Conservation (phyloP, 2,329 filamentous ascomycete species). For the Aspergillus ibericus region DNA sequence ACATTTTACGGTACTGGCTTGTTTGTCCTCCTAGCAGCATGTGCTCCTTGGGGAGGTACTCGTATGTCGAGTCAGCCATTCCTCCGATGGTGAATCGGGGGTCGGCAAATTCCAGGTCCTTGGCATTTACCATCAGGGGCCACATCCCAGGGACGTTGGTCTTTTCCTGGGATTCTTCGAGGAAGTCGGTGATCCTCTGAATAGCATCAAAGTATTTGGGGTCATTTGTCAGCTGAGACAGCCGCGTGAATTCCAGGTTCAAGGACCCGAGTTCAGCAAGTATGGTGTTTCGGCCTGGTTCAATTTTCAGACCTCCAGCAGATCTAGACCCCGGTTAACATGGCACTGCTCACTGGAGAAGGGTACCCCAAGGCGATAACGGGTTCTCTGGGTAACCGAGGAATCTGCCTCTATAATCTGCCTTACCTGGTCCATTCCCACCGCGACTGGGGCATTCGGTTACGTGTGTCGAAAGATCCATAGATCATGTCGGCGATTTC, state of each 20-base stretch:
- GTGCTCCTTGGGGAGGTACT: slow-evolving; percentile 53
- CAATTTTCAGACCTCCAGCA: slow-evolving; percentile 29
- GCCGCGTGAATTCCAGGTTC: slow-evolving; percentile 84
- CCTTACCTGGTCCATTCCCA: slow-evolving; percentile 71
- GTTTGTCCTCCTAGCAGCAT: slow-evolving; percentile 45
- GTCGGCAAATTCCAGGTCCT: slow-evolving; percentile 31
- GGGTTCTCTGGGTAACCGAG: not conserved
- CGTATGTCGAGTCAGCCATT: slow-evolving; percentile 51
- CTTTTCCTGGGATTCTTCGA: slow-evolving; percentile 70
- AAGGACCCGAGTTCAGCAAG: slow-evolving; percentile 74
- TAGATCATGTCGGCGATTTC: slow-evolving; percentile 80
- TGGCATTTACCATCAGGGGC: slow-evolving; percentile 69
- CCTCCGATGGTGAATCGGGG: slow-evolving; percentile 45
- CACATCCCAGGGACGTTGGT: slow-evolving; percentile 77
- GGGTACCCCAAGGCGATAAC: not conserved
- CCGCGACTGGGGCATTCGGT: slow-evolving; percentile 83
- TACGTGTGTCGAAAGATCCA: slow-evolving; percentile 84
- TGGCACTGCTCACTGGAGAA: not conserved
- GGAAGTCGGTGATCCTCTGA: slow-evolving; percentile 75
- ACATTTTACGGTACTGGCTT: slow-evolving; percentile 46
- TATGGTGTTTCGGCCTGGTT: slow-evolving; percentile 62
- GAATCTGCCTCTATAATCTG: not conserved
- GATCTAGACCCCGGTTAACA: slow-evolving; percentile 24
- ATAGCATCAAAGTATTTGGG: slow-evolving; percentile 87
- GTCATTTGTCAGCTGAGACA: slow-evolving; percentile 79